These are phyloP conservation scores for Teratosphaeriaceae sp. DNA, from an alignment of 2,329 filamentous ascomycete genomes.

Conservation along the genomic window DNA sequence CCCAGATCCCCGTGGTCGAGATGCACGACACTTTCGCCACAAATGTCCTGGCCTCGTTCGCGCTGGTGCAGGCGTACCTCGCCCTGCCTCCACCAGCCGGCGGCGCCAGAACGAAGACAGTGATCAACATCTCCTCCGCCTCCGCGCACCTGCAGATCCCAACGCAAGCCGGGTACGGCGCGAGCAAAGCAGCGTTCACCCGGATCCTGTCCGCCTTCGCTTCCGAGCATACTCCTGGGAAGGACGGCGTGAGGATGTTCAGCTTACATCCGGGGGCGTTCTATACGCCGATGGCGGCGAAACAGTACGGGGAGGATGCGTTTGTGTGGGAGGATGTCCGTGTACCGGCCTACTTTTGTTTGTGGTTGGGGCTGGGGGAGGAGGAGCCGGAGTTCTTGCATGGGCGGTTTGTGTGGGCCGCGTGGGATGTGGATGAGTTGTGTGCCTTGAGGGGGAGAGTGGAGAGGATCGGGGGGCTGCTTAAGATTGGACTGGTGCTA, in stretches of 20 bases:
- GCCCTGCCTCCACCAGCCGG: conserved; percentile 21
- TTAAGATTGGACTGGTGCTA: conserved; percentile 15
- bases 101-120: conserved; percentile 21
- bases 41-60: conserved; percentile 31
- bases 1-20: conserved; percentile 24
- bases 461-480: conserved; percentile 12
- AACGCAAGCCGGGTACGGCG: not conserved
- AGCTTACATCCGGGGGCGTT: conserved; percentile 7
- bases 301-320: not conserved
- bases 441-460: conserved; percentile 13
- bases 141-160: not conserved
- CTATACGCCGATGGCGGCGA: conserved; percentile 1
- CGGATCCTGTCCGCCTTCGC: not conserved
- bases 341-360: conserved; percentile 28
- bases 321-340: conserved; percentile 14
- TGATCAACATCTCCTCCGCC: conserved; percentile 27
- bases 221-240: not conserved
- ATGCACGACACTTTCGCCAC: conserved; percentile 29
- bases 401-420: conserved; percentile 32
- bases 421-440: conserved; percentile 40
- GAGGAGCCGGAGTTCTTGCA: conserved; percentile 35
- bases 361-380: conserved; percentile 29
- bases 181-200: not conserved
- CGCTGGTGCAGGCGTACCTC: conserved; percentile 32
- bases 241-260: conserved; percentile 8